phyloP scores from a whole-genome alignment of 2,329 filamentous ascomycete genomes.

The Penicillium digitatum region DNA sequence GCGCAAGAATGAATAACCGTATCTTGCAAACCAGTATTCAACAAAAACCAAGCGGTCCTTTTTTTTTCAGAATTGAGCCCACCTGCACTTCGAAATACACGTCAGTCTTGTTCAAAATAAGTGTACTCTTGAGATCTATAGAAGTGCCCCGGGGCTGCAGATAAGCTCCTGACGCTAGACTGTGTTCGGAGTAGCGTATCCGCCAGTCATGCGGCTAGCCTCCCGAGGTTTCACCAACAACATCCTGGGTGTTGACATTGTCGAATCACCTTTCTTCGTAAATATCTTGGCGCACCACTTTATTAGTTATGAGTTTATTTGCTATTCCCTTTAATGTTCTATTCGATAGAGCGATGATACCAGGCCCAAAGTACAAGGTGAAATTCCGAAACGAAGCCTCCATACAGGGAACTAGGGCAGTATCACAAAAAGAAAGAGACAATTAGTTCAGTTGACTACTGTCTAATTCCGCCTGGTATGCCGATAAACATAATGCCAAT shows the following conservation, averaged over 20 bases:
- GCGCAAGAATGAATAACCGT: neutral
- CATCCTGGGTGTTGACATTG: neutral
- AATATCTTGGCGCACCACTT: neutral
- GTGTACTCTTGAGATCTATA: neutral
- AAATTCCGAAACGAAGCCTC: too few species aligned
- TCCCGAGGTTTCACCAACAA: neutral
- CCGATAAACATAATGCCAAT: conserved; percentile 61
- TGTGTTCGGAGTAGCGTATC: neutral
- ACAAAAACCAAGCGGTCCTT: neutral
- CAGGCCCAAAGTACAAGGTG: neutral
- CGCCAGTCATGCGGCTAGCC: neutral
- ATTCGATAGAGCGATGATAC: neutral
- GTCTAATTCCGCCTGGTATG: conserved; percentile 12
- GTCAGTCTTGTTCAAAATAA: neutral
- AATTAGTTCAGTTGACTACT: neutral
- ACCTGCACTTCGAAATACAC: neutral
- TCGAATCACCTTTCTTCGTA: too few species aligned
- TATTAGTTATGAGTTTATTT: too few species aligned
- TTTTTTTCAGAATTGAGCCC: neutral
- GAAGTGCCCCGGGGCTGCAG: neutral
- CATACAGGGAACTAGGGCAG: neutral
- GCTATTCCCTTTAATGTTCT: too few species aligned
- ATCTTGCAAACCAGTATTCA: neutral
- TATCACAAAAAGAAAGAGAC: neutral
- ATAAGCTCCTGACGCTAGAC: neutral